Evolutionary conservation across 2,329 filamentous ascomycete genomes (phyloP), one percentile per base, ranked within the genome.

Genomic region (Colletotrichum cuscutae): DNA sequence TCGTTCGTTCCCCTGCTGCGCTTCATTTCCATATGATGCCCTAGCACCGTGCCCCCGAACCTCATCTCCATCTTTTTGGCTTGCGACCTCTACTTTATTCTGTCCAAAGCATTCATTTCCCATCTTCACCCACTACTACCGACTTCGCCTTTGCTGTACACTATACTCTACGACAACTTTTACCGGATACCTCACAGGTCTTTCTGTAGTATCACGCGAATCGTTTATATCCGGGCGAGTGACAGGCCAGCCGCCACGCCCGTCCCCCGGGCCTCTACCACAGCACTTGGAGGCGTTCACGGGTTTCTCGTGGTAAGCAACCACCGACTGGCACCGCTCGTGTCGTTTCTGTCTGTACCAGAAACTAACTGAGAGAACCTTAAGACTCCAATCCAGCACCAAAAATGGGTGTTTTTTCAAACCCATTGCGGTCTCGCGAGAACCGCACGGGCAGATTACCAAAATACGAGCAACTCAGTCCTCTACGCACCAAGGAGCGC

Each of bases 371-470:
- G 32, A 12, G 8, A 13, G 46, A 42, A 9, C 26, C 15, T 22
- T 26, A 9, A 74, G 68, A 69, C 26, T 72, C 79, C 15, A 46
- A 37, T 37, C 71, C 32, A 35, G 37, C 32, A 35, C 26, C 28
- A 32, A 68, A 75, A 72, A 91, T 91, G 88, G 88, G 86, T 68
- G 78, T 87, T 67, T 80, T 86, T 67, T 82, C 86, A 58, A 87
- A 86, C 71, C 84, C 83, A 53, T 77, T 89, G 75, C 85, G 86
- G 68, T 81, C 84, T 66, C 85, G 87, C 75, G 84, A 86, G 75
- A 79, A 82, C 64, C 85, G 82, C 64, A 77, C 78, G 42, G 77
- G 79, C 11, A 82, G 80, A 73, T 81, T 90, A 32, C 89, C 89
- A 24, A 76, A 89, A 12, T 90, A 90, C 79, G 85, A 87, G 75